Base-by-base conservation (phyloP, 495 filamentous ascomycete species). In the Lasiosphaeris hirsuta region DNA sequence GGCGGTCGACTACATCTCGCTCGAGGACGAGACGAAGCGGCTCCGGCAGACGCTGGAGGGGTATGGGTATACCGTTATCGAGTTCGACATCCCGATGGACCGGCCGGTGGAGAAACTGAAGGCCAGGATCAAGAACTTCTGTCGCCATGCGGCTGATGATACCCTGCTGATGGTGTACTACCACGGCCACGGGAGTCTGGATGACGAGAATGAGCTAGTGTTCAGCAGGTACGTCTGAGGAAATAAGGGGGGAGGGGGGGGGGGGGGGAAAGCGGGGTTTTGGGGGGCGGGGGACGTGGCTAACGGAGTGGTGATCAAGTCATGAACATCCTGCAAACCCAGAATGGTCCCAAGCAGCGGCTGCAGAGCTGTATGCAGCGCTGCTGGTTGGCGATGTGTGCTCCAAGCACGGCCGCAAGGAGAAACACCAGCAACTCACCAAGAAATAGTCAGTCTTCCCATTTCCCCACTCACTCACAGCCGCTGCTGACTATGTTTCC, bases 161-260 rank as follows among this genome's bases (percentile, higher is more conserved):
- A 66, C 63, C 5, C 57, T 71, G 41, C 37, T 71, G n/a, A 61
- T 71, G 3, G 54, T 69, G 2, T 71, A 71, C 23, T 71, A 71
- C 19, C 69, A 71, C 49, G 69, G 69, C 1, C 69, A 71, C 33
- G 69, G 69, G 5, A 59, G 64, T 13, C 41, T 71, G 39, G 61
- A 71, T n/a, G 67, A 63, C 14, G 61, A 66, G 8, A 68, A 68
- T 14, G 69, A 69, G 64, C 58, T 71, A 11, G 60, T 69, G 1
- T 71, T 71, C 17, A 71, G 69, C 64, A 70, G 65, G 65, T 65
- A 37, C 0, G 62, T 41, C 5, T 49, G 3, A 10, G 23, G 23
- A 5, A 5, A 30, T 30, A 5, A 5, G 23, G 5, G 23, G 23
- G 5, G 23, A 30, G 23, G 23, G 23, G 23, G 23, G 23, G n/a